A percentile compares a stretch with the other conserved stretches of the same genome.
Evolutionary conservation across 2,329 filamentous ascomycete genomes (phyloP).

Genomic region (Colletotrichum chlorophyti): DNA sequence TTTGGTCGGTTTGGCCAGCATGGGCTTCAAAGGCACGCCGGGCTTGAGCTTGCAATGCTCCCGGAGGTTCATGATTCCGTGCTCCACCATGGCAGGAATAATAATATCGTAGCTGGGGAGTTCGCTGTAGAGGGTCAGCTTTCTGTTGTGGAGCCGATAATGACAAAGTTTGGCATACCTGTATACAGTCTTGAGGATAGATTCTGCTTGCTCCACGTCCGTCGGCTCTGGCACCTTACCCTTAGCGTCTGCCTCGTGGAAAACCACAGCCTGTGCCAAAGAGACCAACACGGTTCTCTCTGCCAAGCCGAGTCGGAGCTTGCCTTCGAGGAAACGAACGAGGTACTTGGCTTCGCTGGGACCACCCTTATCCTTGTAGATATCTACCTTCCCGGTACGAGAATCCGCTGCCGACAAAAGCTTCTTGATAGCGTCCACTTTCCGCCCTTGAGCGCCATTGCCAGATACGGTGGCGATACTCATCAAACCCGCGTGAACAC

Average conservation of each 20-base stretch:
- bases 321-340: conserved; percentile 91
- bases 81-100: conserved; percentile 84
- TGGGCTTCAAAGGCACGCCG: conserved; percentile 94
- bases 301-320: conserved; percentile 87
- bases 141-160: no score
- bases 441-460: conserved; percentile 86
- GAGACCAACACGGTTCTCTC: conserved; percentile 92
- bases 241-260: conserved; percentile 78
- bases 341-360: conserved; percentile 95
- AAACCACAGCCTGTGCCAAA: conserved; percentile 85
- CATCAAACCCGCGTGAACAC: conserved; percentile 88
- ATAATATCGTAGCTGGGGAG: conserved; percentile 95
- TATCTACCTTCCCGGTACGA: conserved; percentile 81
- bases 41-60: conserved; percentile 91
- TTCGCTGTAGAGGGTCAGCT: conserved; percentile 67
- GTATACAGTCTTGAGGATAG: conserved; percentile 88
- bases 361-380: conserved; percentile 89
- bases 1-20: conserved; percentile 98
- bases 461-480: conserved; percentile 86
- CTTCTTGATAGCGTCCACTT: conserved; percentile 96
- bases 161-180: conserved; percentile 57
- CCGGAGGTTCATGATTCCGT: conserved; percentile 82
- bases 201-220: conserved; percentile 83
- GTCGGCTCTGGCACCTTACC: conserved; percentile 75
- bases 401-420: conserved; percentile 89